These are phyloP conservation scores for Debaryomyces castellii DNA, from an alignment of 805 yeast genomes.

Conservation along the genomic window DNA sequence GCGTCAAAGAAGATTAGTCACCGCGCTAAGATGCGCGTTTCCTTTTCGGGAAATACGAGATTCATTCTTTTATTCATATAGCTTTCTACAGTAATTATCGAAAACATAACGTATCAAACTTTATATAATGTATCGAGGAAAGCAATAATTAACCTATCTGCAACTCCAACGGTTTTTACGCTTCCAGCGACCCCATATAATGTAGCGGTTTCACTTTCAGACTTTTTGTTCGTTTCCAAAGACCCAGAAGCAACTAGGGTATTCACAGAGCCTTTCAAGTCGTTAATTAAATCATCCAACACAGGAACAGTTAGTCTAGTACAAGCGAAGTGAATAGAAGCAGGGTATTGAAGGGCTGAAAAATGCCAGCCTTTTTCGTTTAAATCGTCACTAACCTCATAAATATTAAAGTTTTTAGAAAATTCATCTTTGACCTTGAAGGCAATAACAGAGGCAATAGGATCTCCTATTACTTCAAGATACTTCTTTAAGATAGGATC, in stretches of 20 bases:
- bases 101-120: conserved; percentile 12
- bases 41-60: conserved; percentile 1
- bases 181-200: conserved; percentile 96
- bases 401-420: conserved; percentile 53
- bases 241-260: conserved; percentile 18
- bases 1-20: neutral
- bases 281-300: conserved; percentile 57
- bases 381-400: conserved; percentile 74
- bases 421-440: conserved; percentile 51
- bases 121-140: conserved; percentile 83
- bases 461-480: conserved; percentile 79
- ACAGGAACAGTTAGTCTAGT: conserved; percentile 68
- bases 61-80: neutral
- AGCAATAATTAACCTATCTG: conserved; percentile 72
- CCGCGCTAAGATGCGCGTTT: conserved; percentile 6
- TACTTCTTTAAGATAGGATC: conserved; percentile 48
- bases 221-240: conserved; percentile 23
- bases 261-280: conserved; percentile 46
- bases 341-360: conserved; percentile 81
- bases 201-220: conserved; percentile 71
- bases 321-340: conserved; percentile 88
- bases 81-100: no score
- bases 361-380: conserved; percentile 83
- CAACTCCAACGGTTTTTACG: conserved; percentile 78
- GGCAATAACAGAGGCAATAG: conserved; percentile 77